Evolutionary conservation across 2,329 filamentous ascomycete genomes (phyloP).

Genomic region (Penicillium sp.): DNA sequence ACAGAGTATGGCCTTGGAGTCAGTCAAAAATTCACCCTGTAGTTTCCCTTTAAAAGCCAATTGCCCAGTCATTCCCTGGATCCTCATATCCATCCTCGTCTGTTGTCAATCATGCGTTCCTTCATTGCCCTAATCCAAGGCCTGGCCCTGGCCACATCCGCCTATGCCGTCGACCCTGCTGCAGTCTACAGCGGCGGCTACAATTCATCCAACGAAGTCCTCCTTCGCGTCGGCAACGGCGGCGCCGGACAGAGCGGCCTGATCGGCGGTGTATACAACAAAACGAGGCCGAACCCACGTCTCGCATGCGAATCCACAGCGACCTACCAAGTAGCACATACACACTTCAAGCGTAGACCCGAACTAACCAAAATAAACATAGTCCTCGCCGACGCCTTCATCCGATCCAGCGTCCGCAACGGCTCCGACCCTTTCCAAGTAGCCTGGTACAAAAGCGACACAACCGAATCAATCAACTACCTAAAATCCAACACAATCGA

Average conservation of each 20-base stretch:
- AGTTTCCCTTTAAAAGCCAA: background rate
- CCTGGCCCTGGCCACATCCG: background rate
- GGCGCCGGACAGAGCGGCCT: conserved; percentile 37
- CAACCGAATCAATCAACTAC: conserved; percentile 48
- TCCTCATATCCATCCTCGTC: background rate
- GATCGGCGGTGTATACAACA: conserved; percentile 18
- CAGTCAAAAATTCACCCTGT: background rate
- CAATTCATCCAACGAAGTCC: background rate
- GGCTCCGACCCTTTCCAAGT: conserved; percentile 40
- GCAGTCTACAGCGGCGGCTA: conserved; percentile 14
- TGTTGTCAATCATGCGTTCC: background rate
- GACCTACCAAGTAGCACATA: background rate
- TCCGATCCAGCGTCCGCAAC: conserved; percentile 32
- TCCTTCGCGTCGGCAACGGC: conserved; percentile 35
- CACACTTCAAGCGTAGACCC: too few species aligned
- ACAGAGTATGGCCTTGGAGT: background rate
- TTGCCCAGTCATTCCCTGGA: background rate
- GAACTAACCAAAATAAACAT: background rate
- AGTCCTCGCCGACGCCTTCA: conserved; percentile 42
- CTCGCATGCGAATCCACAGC: background rate
- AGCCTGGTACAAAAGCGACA: conserved; percentile 50
- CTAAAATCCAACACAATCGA: conserved; percentile 43
- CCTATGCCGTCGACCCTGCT: background rate
- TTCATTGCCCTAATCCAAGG: background rate
- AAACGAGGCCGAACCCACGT: background rate